phyloP scores from a whole-genome alignment of 768 basidiomycete species.

The Tylopilus subfusipes region DNA sequence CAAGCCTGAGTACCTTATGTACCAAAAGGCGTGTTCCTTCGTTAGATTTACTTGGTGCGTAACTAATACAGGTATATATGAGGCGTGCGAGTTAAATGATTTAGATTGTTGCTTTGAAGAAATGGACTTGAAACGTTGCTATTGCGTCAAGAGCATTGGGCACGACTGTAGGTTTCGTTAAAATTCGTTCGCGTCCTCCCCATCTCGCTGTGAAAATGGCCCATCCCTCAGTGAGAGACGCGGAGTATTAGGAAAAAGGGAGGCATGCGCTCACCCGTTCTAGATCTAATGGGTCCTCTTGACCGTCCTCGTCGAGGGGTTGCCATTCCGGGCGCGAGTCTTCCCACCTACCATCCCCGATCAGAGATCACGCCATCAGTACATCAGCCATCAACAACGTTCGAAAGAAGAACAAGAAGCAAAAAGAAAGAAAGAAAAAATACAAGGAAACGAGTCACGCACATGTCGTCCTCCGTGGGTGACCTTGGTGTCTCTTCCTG shows the following conservation, averaged over 20 bases:
- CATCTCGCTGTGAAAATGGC: background rate
- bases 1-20: too few relatives aligned
- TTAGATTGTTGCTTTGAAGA: background rate
- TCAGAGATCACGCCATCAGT: background rate
- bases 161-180: background rate
- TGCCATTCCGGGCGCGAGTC: slow-evolving; percentile 21
- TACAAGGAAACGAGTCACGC: background rate
- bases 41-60: background rate
- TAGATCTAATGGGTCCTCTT: slow-evolving; percentile 15
- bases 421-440: background rate
- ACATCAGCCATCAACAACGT: background rate
- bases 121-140: too few relatives aligned
- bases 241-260: background rate
- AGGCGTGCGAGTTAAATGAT: background rate
- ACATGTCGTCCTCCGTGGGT: slow-evolving; percentile 14
- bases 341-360: slow-evolving; percentile 17
- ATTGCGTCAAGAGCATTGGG: too few relatives aligned
- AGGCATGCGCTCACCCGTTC: slow-evolving; percentile 11
- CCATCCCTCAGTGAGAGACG: too few relatives aligned
- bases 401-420: background rate
- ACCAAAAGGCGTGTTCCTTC: background rate
- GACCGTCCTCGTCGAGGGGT: slow-evolving; percentile 26
- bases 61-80: background rate
- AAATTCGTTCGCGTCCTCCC: background rate
- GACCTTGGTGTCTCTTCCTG: background rate